Conservation (phyloP, 345 rosid genomes). For the Corchorus capsularis region DNA sequence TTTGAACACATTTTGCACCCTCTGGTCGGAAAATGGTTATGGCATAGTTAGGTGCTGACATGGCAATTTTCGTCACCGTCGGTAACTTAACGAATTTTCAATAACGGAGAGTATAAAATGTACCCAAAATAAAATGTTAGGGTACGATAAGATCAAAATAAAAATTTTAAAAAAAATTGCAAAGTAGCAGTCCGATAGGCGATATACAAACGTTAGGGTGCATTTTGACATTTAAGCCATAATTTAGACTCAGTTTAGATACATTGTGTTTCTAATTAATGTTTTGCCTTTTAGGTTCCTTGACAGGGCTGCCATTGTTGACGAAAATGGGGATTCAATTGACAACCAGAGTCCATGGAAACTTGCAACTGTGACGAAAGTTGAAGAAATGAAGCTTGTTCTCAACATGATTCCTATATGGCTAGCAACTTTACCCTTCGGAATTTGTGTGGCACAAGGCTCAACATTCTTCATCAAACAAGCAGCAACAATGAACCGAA, state of each 20-base stretch:
- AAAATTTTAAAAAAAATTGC: too few relatives aligned
- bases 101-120: too few relatives aligned
- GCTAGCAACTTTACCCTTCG: slow-evolving; percentile 76
- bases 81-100: too few relatives aligned
- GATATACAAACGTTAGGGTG: too few relatives aligned
- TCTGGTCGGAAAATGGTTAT: too few relatives aligned
- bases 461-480: slow-evolving; percentile 95
- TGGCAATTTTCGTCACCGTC: too few relatives aligned
- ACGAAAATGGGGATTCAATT: slow-evolving; percentile 32
- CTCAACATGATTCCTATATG: slow-evolving; percentile 91
- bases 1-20: too few relatives aligned
- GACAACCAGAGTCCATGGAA: slow-evolving; percentile 69
- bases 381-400: slow-evolving; percentile 85
- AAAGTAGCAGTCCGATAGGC: too few relatives aligned
- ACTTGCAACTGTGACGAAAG: slow-evolving; percentile 76
- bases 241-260: neutral
- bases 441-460: slow-evolving; percentile 69
- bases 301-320: slow-evolving; percentile 82
- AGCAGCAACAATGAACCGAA: slow-evolving; percentile 49
- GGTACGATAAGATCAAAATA: too few relatives aligned
- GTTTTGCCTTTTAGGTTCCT: slow-evolving; percentile 57
- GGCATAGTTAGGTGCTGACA: too few relatives aligned
- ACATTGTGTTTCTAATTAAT: slow-evolving; percentile 7
- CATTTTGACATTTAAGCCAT: too few relatives aligned
- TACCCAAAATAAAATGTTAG: too few relatives aligned